Percentiles rank a stretch among this genome's conserved stretches.
Evolutionary conservation across 1,139 yeast species (phyloP).

Genomic region (Meyerozyma elateridarum): DNA sequence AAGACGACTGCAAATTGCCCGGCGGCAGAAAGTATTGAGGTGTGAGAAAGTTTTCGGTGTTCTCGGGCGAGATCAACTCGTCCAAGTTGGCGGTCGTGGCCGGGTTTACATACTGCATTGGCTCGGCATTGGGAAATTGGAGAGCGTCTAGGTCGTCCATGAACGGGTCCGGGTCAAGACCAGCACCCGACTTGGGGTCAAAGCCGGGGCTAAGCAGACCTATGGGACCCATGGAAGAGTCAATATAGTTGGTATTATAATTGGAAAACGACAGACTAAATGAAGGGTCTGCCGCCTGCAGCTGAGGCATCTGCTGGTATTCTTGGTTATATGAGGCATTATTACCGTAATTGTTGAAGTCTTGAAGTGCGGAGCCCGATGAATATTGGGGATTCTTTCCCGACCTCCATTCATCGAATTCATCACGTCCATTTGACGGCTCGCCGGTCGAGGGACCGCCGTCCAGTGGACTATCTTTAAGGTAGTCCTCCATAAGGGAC

Average conservation of each 20-base stretch:
- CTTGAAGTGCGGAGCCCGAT: no score
- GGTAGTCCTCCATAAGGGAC: slow-evolving; percentile 40
- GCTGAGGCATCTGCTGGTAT: no score
- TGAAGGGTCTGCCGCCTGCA: no score
- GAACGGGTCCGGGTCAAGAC: slow-evolving; percentile 3
- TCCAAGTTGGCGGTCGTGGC: slow-evolving; percentile 9
- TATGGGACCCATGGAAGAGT: no score
- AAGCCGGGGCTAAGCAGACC: slow-evolving; percentile 5
- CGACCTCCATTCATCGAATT: no score
- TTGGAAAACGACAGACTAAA: no score
- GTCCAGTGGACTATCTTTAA: slow-evolving; percentile 37
- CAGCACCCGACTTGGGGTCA: slow-evolving; percentile 7
- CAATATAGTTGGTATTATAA: slow-evolving; percentile 1
- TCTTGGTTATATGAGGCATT: no score
- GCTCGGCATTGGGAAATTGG: slow-evolving; percentile 8
- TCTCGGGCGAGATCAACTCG: slow-evolving; percentile 10
- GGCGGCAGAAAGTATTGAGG: slow-evolving; percentile 44
- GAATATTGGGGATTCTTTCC: no score
- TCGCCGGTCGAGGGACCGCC: no score
- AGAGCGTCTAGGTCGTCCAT: slow-evolving; percentile 5
- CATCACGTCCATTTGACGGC: no score
- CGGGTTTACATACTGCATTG: slow-evolving; percentile 6
- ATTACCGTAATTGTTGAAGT: no score
- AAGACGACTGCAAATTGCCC: slow-evolving; percentile 12
- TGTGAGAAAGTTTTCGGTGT: slow-evolving; percentile 20